Percentiles rank a stretch among this genome's conserved stretches.
These are phyloP conservation scores for Hymenoscyphus salicellus DNA, from an alignment of 2,329 filamentous ascomycete species.

Conservation along the genomic window DNA sequence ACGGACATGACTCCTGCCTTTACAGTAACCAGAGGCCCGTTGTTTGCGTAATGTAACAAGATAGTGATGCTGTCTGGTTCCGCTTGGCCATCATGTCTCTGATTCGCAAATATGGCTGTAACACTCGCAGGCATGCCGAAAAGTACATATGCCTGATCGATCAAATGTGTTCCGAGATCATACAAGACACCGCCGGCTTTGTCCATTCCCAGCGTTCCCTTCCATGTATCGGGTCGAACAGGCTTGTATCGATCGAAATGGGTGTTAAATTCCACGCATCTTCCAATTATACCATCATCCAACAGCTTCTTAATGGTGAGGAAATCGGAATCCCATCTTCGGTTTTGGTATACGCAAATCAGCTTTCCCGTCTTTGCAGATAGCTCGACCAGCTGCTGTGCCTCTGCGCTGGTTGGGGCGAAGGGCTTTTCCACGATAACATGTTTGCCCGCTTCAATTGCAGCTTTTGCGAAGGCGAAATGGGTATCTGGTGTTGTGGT, in stretches of 20 bases:
- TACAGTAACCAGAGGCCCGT: slow-evolving; percentile 62
- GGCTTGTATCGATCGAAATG: slow-evolving; percentile 76
- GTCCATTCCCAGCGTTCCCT: slow-evolving; percentile 55
- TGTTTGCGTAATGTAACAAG: slow-evolving; percentile 60
- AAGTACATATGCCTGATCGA: slow-evolving; percentile 70
- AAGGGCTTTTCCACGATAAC: slow-evolving; percentile 83
- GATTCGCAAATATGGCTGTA: slow-evolving; percentile 65
- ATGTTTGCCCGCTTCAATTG: slow-evolving; percentile 70
- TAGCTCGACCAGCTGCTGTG: slow-evolving; percentile 53
- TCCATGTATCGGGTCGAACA: slow-evolving; percentile 61
- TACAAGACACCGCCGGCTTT: slow-evolving; percentile 67
- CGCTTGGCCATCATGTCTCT: slow-evolving; percentile 52
- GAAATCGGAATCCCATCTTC: slow-evolving; percentile 77
- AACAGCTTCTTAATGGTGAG: slow-evolving; percentile 65
- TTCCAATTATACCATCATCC: slow-evolving; percentile 57
- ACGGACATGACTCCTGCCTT: slow-evolving; percentile 68
- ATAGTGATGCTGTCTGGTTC: slow-evolving; percentile 60
- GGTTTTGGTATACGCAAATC: slow-evolving; percentile 47
- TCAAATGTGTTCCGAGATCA: slow-evolving; percentile 71
- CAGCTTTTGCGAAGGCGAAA: slow-evolving; percentile 60
- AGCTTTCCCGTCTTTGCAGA: slow-evolving; percentile 39
- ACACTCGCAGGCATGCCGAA: slow-evolving; percentile 68
- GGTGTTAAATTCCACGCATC: slow-evolving; percentile 74
- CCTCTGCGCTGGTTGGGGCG: slow-evolving; percentile 67
- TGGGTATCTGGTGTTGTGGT: slow-evolving; percentile 71